Evolutionary conservation across 164 flowering plant genomes (phyloP).

Genomic region (Macadamia tetraphylla): DNA sequence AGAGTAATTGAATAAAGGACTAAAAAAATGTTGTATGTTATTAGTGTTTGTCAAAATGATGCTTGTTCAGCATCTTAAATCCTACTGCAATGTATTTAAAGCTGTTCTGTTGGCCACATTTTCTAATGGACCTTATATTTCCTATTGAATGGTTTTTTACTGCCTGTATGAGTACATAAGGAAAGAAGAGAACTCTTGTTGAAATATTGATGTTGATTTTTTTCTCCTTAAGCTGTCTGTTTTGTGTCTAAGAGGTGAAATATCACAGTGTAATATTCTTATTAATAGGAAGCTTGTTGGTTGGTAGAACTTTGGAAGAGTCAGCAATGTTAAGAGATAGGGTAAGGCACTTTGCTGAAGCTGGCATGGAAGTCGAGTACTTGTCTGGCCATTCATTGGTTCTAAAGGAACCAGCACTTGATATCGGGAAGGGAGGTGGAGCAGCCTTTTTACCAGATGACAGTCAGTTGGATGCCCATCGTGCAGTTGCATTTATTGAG

Average conservation of each 20-base stretch:
- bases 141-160: neutral
- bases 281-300: constrained; percentile 59
- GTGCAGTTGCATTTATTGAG: constrained; percentile 53
- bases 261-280: constrained; percentile 7
- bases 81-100: too few relatives aligned
- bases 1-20: too few relatives aligned
- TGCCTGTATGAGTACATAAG: neutral
- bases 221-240: too few relatives aligned
- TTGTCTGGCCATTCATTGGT: constrained; percentile 44
- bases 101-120: too few relatives aligned
- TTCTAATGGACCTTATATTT: too few relatives aligned
- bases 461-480: constrained; percentile 62
- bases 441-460: constrained; percentile 71
- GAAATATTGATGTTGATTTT: too few relatives aligned
- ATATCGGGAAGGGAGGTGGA: constrained; percentile 39
- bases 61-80: too few relatives aligned
- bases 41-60: too few relatives aligned
- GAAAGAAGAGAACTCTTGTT: too few relatives aligned
- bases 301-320: constrained; percentile 58
- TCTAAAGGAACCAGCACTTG: constrained; percentile 50
- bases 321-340: constrained; percentile 26
- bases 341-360: constrained; percentile 45
- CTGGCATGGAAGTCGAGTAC: constrained; percentile 58
- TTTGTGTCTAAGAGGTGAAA: neutral
- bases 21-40: too few relatives aligned